Base-by-base conservation (phyloP, 2,329 filamentous ascomycete genomes). In the Fusarium denticulatum region DNA sequence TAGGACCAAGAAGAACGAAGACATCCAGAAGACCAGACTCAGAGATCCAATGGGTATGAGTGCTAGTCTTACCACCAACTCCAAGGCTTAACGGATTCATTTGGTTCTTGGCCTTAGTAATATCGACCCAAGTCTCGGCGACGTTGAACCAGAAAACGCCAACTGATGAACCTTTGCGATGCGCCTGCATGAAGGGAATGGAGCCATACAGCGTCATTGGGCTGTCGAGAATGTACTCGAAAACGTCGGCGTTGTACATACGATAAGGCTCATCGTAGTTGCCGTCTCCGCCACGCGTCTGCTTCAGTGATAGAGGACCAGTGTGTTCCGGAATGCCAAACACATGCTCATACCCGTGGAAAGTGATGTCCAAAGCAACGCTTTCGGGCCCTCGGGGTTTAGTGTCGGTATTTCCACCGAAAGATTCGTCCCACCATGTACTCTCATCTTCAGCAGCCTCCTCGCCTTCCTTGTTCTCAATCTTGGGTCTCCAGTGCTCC, bases 121-220 rank as follows among this genome's bases (percentile, higher is more conserved):
- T 93, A 81, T 99, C 96, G 60, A 99, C 89, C 96, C 96, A 99
- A 2, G 96, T 98, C 85, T 99, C 96, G 7, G 96, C 96, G 57
- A 91, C 94, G 80, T 98, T 99, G 63, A 99, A 88, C 96, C 96
- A 99, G 83, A 99, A 97, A 20, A 99, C 92, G 71, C 95, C 96
- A 36, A 98, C 96, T 2, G 94, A 96, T 0, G 96, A 98, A 79
- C 92, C 93, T 81, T 96, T 97, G 78, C 93, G 93, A 80, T 99
- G 96, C 24, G 96, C 96, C 82, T 98, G 96, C 94, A 99, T 97
- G 80, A 98, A 94, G 5, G 96, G 96, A 76, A 99, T 98, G 13
- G 95, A 87, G n/a, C 96, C 96, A 79, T 99, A 99, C 4, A 99
- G 88, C 2, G 96, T 98, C 96, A 99, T 99, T 2, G 96, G 95